These are phyloP conservation scores for Nicotiana otophora DNA, from an alignment of 257 asterid species.

Conservation along the genomic window DNA sequence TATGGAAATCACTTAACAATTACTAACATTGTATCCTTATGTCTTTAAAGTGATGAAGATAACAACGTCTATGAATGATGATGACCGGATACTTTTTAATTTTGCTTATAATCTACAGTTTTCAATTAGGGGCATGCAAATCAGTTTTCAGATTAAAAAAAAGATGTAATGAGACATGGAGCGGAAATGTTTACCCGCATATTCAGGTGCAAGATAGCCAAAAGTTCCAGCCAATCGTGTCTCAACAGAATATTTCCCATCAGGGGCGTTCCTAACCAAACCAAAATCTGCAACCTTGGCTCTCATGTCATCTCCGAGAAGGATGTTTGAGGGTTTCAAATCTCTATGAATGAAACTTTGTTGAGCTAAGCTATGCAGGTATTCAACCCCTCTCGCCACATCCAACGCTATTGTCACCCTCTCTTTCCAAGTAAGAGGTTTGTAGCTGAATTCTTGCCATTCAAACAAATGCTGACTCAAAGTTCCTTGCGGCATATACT, in stretches of 20 bases:
- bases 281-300: conserved; percentile 99
- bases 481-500: conserved; percentile 94
- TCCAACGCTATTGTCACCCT: conserved; percentile 83
- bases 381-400: conserved; percentile 93
- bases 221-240: conserved; percentile 92
- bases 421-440: conserved; percentile 75
- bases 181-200: conserved; percentile 54
- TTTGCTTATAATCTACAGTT: background rate
- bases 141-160: background rate
- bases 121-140: background rate
- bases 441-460: conserved; percentile 50
- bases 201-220: conserved; percentile 97
- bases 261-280: conserved; percentile 84
- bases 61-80: background rate
- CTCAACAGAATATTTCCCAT: conserved; percentile 89
- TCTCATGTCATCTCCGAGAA: conserved; percentile 86
- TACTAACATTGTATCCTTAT: background rate
- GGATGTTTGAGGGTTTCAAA: conserved; percentile 84
- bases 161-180: background rate
- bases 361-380: conserved; percentile 93
- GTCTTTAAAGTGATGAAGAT: background rate
- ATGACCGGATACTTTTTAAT: background rate
- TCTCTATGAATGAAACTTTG: conserved; percentile 91
- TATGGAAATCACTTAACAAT: background rate
- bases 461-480: conserved; percentile 83